phyloP scores from a whole-genome alignment of 176 grass and related monocot species.

The Cymbopogon citratus region DNA sequence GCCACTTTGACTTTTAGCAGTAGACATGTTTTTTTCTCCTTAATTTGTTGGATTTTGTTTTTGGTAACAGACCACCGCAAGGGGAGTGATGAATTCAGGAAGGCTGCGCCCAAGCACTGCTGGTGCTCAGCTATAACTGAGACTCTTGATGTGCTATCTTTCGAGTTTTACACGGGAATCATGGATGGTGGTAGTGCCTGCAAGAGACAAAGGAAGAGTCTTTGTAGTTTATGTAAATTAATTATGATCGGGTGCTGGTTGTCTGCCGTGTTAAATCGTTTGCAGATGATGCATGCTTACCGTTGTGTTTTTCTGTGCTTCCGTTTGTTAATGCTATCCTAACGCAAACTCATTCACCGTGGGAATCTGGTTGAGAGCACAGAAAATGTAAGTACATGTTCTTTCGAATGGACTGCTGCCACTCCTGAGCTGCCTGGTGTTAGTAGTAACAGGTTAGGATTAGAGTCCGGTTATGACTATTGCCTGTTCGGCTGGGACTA shows the following conservation, averaged over 20 bases:
- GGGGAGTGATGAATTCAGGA: constrained; percentile 78
- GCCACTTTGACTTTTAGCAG: not conserved
- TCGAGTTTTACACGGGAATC: not conserved
- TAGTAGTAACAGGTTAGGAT: too few relatives aligned
- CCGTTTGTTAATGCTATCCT: not conserved
- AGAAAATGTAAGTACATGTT: not conserved
- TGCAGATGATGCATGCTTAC: not conserved
- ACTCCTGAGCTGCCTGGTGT: not conserved
- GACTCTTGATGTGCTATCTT: not conserved
- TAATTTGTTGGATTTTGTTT: not conserved
- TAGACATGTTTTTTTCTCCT: not conserved
- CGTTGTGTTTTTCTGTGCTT: not conserved
- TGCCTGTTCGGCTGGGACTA: too few relatives aligned
- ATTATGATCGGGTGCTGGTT: constrained; percentile 6
- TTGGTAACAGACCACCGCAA: constrained; percentile 57
- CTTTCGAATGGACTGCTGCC: not conserved
- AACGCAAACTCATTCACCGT: not conserved
- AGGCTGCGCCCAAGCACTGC: constrained; percentile 39
- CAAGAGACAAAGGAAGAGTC: not conserved
- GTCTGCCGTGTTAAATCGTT: not conserved
- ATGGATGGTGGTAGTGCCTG: not conserved
- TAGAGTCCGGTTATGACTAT: too few relatives aligned
- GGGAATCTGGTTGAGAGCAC: not conserved
- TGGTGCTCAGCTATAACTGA: not conserved
- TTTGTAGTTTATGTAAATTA: constrained; percentile 17